A percentile compares a stretch with the other conserved stretches of the same genome.
Evolutionary conservation across 2,329 filamentous ascomycete species (phyloP).

Genomic region (Aaosphaeria pasadenensis): DNA sequence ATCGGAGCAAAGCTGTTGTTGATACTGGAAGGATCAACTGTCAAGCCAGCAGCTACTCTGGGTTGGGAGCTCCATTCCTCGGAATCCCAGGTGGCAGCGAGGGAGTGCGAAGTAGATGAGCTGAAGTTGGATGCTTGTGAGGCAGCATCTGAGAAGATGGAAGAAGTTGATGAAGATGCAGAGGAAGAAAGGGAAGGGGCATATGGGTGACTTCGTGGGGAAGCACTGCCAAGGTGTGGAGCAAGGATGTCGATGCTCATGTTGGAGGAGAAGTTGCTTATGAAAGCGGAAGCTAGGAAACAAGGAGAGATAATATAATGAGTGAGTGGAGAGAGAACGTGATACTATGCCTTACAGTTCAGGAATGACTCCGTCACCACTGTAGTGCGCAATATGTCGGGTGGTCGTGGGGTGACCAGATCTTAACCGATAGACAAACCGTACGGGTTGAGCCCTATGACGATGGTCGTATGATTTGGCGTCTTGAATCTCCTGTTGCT

Average conservation of each 20-base stretch:
- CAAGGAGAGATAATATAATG: slow-evolving; percentile 20
- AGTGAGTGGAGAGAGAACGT: slow-evolving; percentile 29
- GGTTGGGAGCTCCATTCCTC: slow-evolving; percentile 32
- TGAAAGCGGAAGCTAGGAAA: slow-evolving; percentile 16
- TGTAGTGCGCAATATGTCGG: slow-evolving; percentile 29
- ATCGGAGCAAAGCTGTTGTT: slow-evolving; percentile 29
- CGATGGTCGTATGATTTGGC: slow-evolving; percentile 33
- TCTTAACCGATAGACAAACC: slow-evolving; percentile 40
- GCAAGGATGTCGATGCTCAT: slow-evolving; percentile 38
- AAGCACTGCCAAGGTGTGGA: slow-evolving; percentile 30
- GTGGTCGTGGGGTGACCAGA: slow-evolving; percentile 41
- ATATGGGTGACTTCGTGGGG: slow-evolving; percentile 55
- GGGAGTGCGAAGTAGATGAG: slow-evolving; percentile 60
- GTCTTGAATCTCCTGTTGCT: slow-evolving; percentile 14
- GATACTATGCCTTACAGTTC: slow-evolving; percentile 31
- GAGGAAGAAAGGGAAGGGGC: slow-evolving; percentile 70
- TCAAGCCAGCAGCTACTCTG: slow-evolving; percentile 16
- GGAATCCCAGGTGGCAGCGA: slow-evolving; percentile 48
- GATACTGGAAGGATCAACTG: slow-evolving; percentile 16
- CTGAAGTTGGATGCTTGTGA: slow-evolving; percentile 69
- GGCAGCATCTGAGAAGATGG: slow-evolving; percentile 68
- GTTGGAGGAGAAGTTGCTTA: slow-evolving; percentile 23
- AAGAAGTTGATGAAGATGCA: slow-evolving; percentile 72
- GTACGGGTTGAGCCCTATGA: slow-evolving; percentile 31
- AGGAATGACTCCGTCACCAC: slow-evolving; percentile 31